Conservation (phyloP, 73 alveolate genomes). For the Breviolum minutum region DNA sequence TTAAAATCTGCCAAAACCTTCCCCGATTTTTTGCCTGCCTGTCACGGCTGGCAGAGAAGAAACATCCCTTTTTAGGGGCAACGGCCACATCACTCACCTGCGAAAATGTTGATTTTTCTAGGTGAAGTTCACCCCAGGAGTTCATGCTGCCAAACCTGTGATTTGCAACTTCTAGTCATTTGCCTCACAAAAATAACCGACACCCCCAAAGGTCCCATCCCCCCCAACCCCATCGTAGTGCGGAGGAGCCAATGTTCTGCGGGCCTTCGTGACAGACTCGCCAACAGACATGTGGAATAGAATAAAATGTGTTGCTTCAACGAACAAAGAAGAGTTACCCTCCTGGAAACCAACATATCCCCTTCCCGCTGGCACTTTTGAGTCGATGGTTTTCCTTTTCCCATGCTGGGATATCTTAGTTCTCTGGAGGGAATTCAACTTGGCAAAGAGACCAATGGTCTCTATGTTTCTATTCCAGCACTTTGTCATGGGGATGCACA, state of each 20-base stretch:
- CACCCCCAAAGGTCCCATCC: not conserved
- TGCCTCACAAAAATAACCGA: not conserved
- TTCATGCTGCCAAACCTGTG: not conserved
- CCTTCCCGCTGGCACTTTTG: no score
- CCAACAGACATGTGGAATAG: not conserved
- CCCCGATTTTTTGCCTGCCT: not conserved
- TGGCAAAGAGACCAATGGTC: no score
- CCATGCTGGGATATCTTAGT: no score
- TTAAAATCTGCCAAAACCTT: not conserved
- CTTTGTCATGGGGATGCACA: no score
- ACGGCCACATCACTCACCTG: constrained; percentile 85
- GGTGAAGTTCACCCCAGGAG: not conserved
- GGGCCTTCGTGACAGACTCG: not conserved
- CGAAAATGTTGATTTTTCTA: not conserved
- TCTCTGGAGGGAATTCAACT: no score
- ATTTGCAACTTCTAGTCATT: not conserved
- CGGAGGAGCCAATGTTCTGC: constrained; percentile 81
- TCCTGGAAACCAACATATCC: no score
- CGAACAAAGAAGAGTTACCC: no score
- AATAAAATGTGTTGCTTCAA: no score
- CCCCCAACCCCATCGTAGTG: constrained; percentile 77
- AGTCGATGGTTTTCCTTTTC: no score
- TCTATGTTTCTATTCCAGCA: no score
- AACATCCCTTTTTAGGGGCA: constrained; percentile 65
- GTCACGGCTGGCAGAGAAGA: constrained; percentile 93